Percentiles rank a stretch among this genome's conserved stretches.
These are phyloP conservation scores for Capronia epimyces DNA, from an alignment of 2,329 filamentous ascomycete species.

Conservation along the genomic window DNA sequence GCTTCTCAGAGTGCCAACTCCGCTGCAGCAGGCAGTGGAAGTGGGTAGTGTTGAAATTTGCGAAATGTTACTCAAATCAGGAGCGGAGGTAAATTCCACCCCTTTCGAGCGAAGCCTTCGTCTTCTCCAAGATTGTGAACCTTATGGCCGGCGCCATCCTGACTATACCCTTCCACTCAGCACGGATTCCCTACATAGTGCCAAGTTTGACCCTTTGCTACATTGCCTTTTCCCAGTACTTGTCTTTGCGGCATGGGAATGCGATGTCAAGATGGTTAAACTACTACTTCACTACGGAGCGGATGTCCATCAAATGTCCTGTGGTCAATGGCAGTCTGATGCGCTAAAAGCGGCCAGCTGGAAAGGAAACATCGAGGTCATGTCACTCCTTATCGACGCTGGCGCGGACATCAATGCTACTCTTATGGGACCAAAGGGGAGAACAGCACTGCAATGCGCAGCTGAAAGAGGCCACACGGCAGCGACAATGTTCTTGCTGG, in stretches of 20 bases:
- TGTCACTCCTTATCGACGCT: slow-evolving; percentile 20
- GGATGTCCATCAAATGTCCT: background rate
- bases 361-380: slow-evolving; percentile 12
- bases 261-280: background rate
- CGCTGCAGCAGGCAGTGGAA: background rate
- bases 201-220: too few relatives aligned
- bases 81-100: too few relatives aligned
- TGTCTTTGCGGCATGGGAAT: background rate
- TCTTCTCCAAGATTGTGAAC: background rate
- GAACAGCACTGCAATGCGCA: slow-evolving; percentile 27
- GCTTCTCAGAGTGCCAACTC: background rate
- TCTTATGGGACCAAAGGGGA: too few relatives aligned
- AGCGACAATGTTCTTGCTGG: slow-evolving; percentile 18
- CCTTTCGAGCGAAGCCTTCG: too few relatives aligned
- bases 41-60: background rate
- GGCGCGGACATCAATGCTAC: slow-evolving; percentile 17
- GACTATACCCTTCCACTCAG: background rate
- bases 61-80: background rate
- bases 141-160: background rate
- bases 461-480: slow-evolving; percentile 22
- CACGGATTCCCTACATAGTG: too few relatives aligned
- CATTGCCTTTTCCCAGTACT: background rate
- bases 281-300: slow-evolving; percentile 1
- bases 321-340: background rate
- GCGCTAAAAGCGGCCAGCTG: slow-evolving; percentile 19